Evolutionary conservation across 768 basidiomycete genomes (phyloP).

Genomic region (Cantharellus cinnabarinus): DNA sequence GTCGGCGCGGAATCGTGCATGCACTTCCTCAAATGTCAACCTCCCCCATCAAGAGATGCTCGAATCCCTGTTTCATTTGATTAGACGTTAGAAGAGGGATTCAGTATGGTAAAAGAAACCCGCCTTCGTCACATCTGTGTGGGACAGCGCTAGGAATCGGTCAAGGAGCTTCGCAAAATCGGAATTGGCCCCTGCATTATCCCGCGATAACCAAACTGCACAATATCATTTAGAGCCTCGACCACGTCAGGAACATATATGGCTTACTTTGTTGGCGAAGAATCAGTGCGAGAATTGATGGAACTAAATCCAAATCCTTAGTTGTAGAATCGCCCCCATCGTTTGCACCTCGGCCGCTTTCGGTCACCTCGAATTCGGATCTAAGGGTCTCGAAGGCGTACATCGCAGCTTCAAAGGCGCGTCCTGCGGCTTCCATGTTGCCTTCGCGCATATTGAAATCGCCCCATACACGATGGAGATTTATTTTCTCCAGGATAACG

Average conservation of each 20-base stretch:
- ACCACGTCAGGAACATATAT: not conserved
- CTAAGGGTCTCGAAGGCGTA: not conserved
- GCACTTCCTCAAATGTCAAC: conserved; percentile 57
- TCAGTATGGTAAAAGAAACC: conserved; percentile 1
- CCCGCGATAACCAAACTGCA: conserved; percentile 46
- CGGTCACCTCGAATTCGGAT: no score
- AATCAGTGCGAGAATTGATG: conserved; percentile 37
- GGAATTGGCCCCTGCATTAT: conserved; percentile 27
- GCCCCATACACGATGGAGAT: not conserved
- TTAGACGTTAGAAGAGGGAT: no score
- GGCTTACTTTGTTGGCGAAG: conserved; percentile 48
- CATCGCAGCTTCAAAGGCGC: not conserved
- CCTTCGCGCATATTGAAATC: not conserved
- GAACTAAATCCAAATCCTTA: conserved; percentile 21
- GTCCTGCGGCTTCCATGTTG: not conserved
- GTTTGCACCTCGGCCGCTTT: no score
- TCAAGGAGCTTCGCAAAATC: conserved; percentile 34
- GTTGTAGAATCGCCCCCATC: no score
- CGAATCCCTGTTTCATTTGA: conserved; percentile 35
- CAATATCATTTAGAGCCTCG: conserved; percentile 3
- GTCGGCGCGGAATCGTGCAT: conserved; percentile 60
- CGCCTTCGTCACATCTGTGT: conserved; percentile 39
- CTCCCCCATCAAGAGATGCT: conserved; percentile 52
- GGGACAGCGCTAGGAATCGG: conserved; percentile 34
- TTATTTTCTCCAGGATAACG: not conserved